These are phyloP conservation scores for Daldinia vernicosa DNA, from an alignment of 495 filamentous ascomycete genomes.

Conservation along the genomic window DNA sequence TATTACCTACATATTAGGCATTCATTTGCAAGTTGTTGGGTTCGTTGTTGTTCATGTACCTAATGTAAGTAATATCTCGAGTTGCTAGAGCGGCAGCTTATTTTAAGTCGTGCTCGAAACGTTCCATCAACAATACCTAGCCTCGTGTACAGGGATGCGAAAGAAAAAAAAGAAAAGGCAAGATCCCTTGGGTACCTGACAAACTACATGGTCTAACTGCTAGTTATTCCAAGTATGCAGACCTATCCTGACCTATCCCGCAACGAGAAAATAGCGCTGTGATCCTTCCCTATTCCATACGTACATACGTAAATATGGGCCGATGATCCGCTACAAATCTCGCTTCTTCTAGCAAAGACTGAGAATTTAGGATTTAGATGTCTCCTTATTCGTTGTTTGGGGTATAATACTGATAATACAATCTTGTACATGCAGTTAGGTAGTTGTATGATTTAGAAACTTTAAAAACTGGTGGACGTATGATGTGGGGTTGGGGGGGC, in stretches of 20 bases:
- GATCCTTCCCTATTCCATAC: slow-evolving; percentile 4
- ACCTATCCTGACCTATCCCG: slow-evolving; percentile 9
- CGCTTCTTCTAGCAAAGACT: neutral
- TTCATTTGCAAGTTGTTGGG: neutral
- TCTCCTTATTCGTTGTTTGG: neutral
- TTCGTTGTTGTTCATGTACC: neutral
- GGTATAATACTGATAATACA: neutral
- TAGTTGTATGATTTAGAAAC: neutral
- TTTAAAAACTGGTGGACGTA: neutral
- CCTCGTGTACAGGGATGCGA: neutral
- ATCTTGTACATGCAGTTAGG: too few relatives aligned
- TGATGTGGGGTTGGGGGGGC: neutral
- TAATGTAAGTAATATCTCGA: slow-evolving; percentile 5
- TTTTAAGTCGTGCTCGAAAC: slow-evolving; percentile 2
- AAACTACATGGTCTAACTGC: neutral
- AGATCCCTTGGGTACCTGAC: neutral
- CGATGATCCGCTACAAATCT: slow-evolving; percentile 13
- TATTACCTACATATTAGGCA: neutral
- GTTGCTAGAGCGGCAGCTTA: neutral
- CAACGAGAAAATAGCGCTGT: slow-evolving; percentile 14
- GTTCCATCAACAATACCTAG: neutral
- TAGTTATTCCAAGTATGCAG: neutral
- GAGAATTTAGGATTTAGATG: neutral
- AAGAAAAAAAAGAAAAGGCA: neutral
- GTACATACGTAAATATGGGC: slow-evolving; percentile 5